Evolutionary conservation across 495 filamentous ascomycete species (phyloP), one percentile per base, ranked within the genome.

Genomic region (Tuber microsphaerosporum): DNA sequence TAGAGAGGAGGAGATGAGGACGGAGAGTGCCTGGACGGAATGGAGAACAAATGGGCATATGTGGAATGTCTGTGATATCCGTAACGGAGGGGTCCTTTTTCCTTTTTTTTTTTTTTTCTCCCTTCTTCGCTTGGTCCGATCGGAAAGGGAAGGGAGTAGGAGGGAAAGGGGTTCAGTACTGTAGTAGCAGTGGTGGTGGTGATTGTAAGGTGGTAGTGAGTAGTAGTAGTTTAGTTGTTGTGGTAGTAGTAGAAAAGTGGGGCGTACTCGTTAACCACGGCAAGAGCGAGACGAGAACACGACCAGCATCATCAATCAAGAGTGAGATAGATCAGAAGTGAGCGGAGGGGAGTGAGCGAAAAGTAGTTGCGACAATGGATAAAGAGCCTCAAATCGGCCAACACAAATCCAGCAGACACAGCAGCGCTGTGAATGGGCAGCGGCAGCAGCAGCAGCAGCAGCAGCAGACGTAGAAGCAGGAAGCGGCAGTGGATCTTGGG

Each of bases 321-420:
- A 31, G 56, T 7, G 26, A 31, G 56, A 65, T 6, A 17, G 56
- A 65, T 65, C 56, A 65, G 56, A 65, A 65, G 56, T 5, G 56
- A 65, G 56, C 56, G 56, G 56, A 65, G 56, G n/a, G 12, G 56
- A 65, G 56, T 65, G 56, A 65, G n/a, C 56, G 56, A 65, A 31
- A 61, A 65, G 56, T n/a, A 65, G 12, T 65, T 31, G 56, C 56
- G 26, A 17, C 56, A 65, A 65, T 65, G 26, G 56, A 7, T 73
- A 79, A 73, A 73, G 77, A 78, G 77, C 70, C 77, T 79, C 76
- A 79, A 73, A 79, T 73, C 34, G 56, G 69, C 73, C 77, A 79
- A 78, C 74, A 76, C 56, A 76, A 75, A 71, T 44, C 71, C 72
- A 65, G 56, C 26, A 17, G n/a, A 61, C 51, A 65, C 56, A 65